Conservation (phyloP, 164 flowering plant genomes). For the Piper longum region DNA sequence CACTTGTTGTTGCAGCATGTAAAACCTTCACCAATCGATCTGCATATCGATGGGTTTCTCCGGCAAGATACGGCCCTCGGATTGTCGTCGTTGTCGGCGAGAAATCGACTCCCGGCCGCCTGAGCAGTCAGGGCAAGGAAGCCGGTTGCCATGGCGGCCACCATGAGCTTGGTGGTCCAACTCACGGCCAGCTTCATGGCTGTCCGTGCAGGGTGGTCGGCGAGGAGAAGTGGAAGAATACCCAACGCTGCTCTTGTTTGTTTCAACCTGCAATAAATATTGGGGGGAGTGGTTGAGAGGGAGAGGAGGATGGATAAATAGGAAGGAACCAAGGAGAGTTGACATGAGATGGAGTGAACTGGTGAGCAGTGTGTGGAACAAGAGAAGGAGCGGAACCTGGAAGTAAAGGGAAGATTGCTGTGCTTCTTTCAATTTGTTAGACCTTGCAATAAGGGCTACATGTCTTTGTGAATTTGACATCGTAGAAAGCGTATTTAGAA, state of each 20-base stretch:
- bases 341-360: neutral
- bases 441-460: neutral
- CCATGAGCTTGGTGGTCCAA: neutral
- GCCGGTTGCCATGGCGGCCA: neutral
- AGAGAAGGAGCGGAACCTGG: neutral
- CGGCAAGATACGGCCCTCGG: neutral
- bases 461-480: neutral
- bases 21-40: neutral
- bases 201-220: neutral
- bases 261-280: neutral
- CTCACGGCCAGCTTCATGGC: neutral
- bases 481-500: neutral
- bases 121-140: neutral
- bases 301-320: neutral
- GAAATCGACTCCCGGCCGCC: slow-evolving; percentile 1
- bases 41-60: neutral
- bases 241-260: neutral
- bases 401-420: neutral
- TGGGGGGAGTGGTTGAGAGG: neutral
- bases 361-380: neutral
- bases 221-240: neutral
- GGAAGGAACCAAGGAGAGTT: neutral
- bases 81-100: neutral
- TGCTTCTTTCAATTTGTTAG: neutral
- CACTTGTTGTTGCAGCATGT: slow-evolving; percentile 17